These are phyloP conservation scores for Ascoidea tarda DNA, from an alignment of 805 yeast genomes.

Conservation along the genomic window DNA sequence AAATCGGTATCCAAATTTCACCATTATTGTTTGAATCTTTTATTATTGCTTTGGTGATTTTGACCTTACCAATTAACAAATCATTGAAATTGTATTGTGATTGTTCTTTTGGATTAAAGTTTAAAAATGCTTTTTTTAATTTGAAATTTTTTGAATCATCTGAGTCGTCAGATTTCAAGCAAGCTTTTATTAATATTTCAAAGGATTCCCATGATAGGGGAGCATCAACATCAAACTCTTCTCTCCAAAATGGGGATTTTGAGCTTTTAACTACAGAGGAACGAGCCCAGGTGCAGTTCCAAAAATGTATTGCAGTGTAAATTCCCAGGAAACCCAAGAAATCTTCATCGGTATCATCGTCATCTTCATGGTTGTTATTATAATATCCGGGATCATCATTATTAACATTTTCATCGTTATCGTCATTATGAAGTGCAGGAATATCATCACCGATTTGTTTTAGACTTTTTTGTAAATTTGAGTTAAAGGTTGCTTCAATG, in stretches of 20 bases:
- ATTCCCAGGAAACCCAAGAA: slow-evolving; percentile 12
- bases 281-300: slow-evolving; percentile 67
- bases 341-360: background rate
- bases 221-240: slow-evolving; percentile 48
- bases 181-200: slow-evolving; percentile 4
- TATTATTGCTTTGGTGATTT: slow-evolving; percentile 12
- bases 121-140: too few relatives aligned
- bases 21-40: slow-evolving; percentile 19
- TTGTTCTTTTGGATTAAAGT: too few relatives aligned
- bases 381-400: background rate
- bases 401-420: background rate
- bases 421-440: background rate
- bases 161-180: too few relatives aligned
- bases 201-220: slow-evolving; percentile 20
- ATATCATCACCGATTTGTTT: background rate
- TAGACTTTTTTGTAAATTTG: background rate
- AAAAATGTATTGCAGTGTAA: slow-evolving; percentile 60
- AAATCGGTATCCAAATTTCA: background rate
- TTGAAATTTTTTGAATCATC: too few relatives aligned
- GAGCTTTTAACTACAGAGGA: slow-evolving; percentile 46
- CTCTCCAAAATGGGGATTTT: slow-evolving; percentile 70
- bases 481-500: slow-evolving; percentile 46
- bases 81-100: slow-evolving; percentile 6
- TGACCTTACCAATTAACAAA: slow-evolving; percentile 18
- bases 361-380: background rate